Base-by-base conservation (phyloP, 2,329 filamentous ascomycete genomes). In the Hymenoscyphus fructigenus region DNA sequence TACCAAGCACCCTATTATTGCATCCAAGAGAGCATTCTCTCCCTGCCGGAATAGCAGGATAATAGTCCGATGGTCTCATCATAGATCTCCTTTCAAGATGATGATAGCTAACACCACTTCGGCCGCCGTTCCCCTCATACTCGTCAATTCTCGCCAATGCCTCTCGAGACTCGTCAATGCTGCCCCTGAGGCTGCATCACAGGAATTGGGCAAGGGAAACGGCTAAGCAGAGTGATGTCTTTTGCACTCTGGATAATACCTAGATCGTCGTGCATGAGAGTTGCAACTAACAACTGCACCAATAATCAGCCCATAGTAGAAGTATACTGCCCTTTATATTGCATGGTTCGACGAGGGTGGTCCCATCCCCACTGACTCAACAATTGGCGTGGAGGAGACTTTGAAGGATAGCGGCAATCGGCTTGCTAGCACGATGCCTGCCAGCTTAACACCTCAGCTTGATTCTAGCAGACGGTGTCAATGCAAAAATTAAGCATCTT, bases 231-330 rank as follows among this genome's bases (percentile, higher is more conserved):
- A 47, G 23, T 23, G 61, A 62, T 62, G 61, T 62, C 61, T 62
- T 32, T 50, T 53, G 32, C 34, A 50, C 68, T 69, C 61, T 71
- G 69, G 69, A 66, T 69, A 68, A 69, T 69, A n/a, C n/a, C n/a
- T n/a, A 63, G 47, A 68, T 68, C 59, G 47, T 50, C 65, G 34
- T 67, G 66, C 66, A 53, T 32, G 17, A 62, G 60, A 53, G 32
- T 64, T 23, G 47, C 58, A 36, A 36, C 28, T 36, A 29, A 26
- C 15, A 17, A 36, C 26, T 41, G 23, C 50, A 50, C 60, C 60
- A 62, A 57, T 62, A 32, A 32, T 53, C 20, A 23, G 47, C 47
- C 20, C 20, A 53, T 53, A 53, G 10, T 26, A n/a, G n/a, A n/a
- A n/a, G n/a, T n/a, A n/a, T n/a, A n/a, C n/a, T n/a, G 47, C 47